Evolutionary conservation across 805 yeast genomes (phyloP).

Genomic region (Yamadazyma laniorum): DNA sequence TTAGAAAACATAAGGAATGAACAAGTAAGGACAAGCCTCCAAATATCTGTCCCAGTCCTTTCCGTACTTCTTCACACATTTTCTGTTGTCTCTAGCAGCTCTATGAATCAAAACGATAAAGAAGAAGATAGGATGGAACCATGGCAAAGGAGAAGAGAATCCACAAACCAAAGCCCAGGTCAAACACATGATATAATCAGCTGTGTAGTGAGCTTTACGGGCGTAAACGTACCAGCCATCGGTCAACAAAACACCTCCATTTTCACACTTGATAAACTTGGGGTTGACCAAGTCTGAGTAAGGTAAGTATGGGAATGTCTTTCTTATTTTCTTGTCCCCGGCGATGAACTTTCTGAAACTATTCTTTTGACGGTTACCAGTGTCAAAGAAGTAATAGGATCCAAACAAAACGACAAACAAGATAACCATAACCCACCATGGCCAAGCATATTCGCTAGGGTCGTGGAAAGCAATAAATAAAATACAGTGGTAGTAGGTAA

Average conservation of each 20-base stretch:
- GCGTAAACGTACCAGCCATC: conserved; percentile 96
- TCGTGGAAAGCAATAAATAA: conserved; percentile 78
- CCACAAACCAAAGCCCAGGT: conserved; percentile 95
- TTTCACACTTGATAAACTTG: conserved; percentile 75
- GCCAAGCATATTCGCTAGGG: conserved; percentile 79
- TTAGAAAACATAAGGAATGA: conserved; percentile 85
- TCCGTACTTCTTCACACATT: conserved; percentile 86
- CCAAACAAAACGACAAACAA: conserved; percentile 56
- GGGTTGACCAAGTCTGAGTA: conserved; percentile 81
- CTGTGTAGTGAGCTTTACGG: conserved; percentile 92
- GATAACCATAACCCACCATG: conserved; percentile 54
- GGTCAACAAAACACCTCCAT: conserved; percentile 79
- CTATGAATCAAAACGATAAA: conserved; percentile 84
- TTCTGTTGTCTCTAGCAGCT: conserved; percentile 80
- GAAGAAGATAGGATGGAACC: conserved; percentile 95
- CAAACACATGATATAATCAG: conserved; percentile 83
- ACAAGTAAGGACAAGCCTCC: conserved; percentile 85
- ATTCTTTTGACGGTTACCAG: conserved; percentile 93
- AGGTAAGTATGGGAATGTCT: conserved; percentile 92
- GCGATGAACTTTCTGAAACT: conserved; percentile 80
- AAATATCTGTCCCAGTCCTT: conserved; percentile 88
- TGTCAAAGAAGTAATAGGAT: conserved; percentile 92
- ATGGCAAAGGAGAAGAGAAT: conserved; percentile 81
- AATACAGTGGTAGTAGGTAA: conserved; percentile 94
- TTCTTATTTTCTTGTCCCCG: conserved; percentile 75